phyloP scores from a whole-genome alignment of 257 asterid species.

The Przewalskia tangutica region DNA sequence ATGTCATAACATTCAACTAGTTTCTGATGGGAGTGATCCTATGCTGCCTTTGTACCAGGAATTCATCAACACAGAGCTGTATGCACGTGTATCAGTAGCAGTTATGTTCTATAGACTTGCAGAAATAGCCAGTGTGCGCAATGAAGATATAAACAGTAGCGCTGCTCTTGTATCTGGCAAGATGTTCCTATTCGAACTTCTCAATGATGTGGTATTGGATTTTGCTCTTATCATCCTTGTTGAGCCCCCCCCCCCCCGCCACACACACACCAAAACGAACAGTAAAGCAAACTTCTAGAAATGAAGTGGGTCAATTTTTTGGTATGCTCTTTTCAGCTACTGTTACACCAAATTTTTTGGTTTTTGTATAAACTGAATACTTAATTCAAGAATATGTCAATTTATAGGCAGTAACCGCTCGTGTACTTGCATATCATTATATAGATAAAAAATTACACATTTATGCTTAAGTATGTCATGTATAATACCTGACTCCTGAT shows the following conservation, averaged over 20 bases:
- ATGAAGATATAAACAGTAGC: slow-evolving; percentile 18
- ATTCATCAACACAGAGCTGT: slow-evolving; percentile 86
- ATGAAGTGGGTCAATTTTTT: background rate
- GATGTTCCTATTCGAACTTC: slow-evolving; percentile 76
- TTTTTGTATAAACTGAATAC: background rate
- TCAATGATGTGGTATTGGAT: slow-evolving; percentile 50
- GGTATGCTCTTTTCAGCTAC: background rate
- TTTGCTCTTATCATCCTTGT: slow-evolving; percentile 4
- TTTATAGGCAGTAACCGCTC: background rate
- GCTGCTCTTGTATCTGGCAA: slow-evolving; percentile 60
- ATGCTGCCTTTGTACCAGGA: slow-evolving; percentile 40
- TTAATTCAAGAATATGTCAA: background rate
- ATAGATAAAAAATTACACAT: background rate
- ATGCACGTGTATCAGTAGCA: slow-evolving; percentile 96
- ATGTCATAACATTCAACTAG: background rate
- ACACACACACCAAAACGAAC: background rate
- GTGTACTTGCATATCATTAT: background rate
- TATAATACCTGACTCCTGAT: background rate
- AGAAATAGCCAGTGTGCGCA: slow-evolving; percentile 35
- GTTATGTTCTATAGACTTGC: slow-evolving; percentile 73
- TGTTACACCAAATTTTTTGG: background rate
- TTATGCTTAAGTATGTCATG: background rate
- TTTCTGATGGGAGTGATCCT: slow-evolving; percentile 2
- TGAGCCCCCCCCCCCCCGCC: background rate
- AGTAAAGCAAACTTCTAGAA: background rate